Conservation (phyloP, 2,329 filamentous ascomycete species). For the Cladophialophora yegresii region DNA sequence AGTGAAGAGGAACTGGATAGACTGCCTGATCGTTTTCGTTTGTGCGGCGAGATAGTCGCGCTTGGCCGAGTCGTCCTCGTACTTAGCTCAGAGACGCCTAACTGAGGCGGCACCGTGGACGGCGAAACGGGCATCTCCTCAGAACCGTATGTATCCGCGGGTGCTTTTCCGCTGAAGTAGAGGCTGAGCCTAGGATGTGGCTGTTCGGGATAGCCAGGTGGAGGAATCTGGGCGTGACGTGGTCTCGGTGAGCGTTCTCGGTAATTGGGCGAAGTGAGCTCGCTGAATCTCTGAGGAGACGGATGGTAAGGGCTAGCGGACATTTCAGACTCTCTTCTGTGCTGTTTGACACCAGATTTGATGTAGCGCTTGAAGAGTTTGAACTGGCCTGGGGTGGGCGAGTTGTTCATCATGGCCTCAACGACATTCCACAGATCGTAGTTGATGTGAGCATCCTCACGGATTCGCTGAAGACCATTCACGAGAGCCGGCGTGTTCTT, state of each 20-base stretch:
- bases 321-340: slow-evolving; percentile 28
- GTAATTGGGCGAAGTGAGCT: slow-evolving; percentile 17
- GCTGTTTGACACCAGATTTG: slow-evolving; percentile 34
- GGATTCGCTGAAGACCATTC: slow-evolving; percentile 30
- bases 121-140: slow-evolving; percentile 17
- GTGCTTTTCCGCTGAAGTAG: slow-evolving; percentile 19
- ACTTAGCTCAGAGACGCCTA: slow-evolving; percentile 7
- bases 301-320: slow-evolving; percentile 27
- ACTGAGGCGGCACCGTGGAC: slow-evolving; percentile 8
- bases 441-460: slow-evolving; percentile 30
- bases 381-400: slow-evolving; percentile 33
- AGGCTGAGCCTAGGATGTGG: slow-evolving; percentile 18
- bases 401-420: slow-evolving; percentile 34
- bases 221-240: not conserved
- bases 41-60: slow-evolving; percentile 21
- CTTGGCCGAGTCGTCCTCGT: slow-evolving; percentile 7
- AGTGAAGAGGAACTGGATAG: slow-evolving; percentile 43
- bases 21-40: slow-evolving; percentile 35
- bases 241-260: slow-evolving; percentile 14
- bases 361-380: slow-evolving; percentile 37
- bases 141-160: slow-evolving; percentile 2
- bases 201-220: slow-evolving; percentile 14
- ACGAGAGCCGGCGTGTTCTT: slow-evolving; percentile 32
- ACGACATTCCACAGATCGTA: slow-evolving; percentile 34
- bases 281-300: slow-evolving; percentile 20